These are phyloP conservation scores for Suillus brevipes DNA, from an alignment of 768 basidiomycete species.

Conservation along the genomic window DNA sequence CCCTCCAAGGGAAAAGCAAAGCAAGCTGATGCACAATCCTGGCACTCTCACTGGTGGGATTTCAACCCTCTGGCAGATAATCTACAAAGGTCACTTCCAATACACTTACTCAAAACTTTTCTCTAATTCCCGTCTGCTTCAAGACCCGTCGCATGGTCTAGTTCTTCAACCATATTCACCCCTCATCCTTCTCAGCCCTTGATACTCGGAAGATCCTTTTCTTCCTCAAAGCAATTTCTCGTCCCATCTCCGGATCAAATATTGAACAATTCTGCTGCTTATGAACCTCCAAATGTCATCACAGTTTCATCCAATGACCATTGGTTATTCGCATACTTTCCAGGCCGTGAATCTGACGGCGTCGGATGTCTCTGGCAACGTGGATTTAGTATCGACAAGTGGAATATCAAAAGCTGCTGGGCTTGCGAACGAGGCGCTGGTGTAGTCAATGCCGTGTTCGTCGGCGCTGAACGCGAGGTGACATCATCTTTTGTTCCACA, in stretches of 20 bases:
- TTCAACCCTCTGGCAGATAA: slow-evolving; percentile 61
- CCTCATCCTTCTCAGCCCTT: slow-evolving; percentile 63
- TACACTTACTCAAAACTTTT: neutral
- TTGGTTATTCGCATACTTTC: slow-evolving; percentile 78
- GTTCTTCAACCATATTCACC: slow-evolving; percentile 66
- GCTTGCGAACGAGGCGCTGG: slow-evolving; percentile 49
- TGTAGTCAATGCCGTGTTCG: slow-evolving; percentile 64
- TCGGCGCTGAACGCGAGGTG: slow-evolving; percentile 61
- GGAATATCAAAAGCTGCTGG: slow-evolving; percentile 62
- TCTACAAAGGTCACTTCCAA: slow-evolving; percentile 46
- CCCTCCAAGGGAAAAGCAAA: slow-evolving; percentile 56
- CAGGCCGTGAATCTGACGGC: slow-evolving; percentile 55
- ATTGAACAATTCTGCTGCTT: slow-evolving; percentile 45
- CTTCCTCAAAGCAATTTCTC: slow-evolving; percentile 65
- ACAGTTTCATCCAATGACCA: slow-evolving; percentile 57
- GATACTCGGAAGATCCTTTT: slow-evolving; percentile 64
- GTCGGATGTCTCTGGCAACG: slow-evolving; percentile 67
- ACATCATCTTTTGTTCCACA: slow-evolving; percentile 5
- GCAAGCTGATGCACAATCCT: slow-evolving; percentile 43
- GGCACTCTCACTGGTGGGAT: slow-evolving; percentile 77
- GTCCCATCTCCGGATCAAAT: slow-evolving; percentile 56
- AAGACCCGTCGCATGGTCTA: slow-evolving; percentile 75
- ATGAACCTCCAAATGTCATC: slow-evolving; percentile 63
- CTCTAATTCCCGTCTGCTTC: neutral
- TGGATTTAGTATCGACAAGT: slow-evolving; percentile 58